phyloP scores from a whole-genome alignment of 768 basidiomycete species.

The Lanmaoa rubissima region DNA sequence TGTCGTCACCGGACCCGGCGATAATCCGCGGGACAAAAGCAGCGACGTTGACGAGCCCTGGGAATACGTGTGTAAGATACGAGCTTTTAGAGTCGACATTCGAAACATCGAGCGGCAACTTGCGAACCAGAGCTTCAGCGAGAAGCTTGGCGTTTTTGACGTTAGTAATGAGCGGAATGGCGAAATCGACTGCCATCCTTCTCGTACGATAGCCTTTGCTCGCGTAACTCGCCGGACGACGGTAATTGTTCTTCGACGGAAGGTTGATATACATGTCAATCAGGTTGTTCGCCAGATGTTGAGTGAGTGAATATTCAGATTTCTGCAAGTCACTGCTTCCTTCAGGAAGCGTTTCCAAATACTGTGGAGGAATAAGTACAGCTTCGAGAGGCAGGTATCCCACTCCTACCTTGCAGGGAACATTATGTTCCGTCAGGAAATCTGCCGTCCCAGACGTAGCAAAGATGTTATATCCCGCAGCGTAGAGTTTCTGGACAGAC shows the following conservation, averaged over 20 bases:
- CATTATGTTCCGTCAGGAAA: constrained; percentile 94
- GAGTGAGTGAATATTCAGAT: constrained; percentile 95
- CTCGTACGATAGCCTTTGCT: constrained; percentile 97
- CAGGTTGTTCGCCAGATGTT: constrained; percentile 93
- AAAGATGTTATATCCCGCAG: constrained; percentile 93
- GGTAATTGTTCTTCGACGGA: constrained; percentile 96
- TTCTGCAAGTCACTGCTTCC: constrained; percentile 78
- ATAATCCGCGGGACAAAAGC: constrained; percentile 79
- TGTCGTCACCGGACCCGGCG: constrained; percentile 43
- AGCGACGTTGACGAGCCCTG: constrained; percentile 86
- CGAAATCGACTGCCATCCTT: constrained; percentile 98
- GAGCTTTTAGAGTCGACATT: constrained; percentile 93
- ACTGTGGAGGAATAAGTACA: constrained; percentile 44
- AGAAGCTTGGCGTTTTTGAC: constrained; percentile 98
- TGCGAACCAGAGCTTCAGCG: constrained; percentile 88
- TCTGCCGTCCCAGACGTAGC: constrained; percentile 97
- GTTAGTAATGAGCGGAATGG: constrained; percentile 95
- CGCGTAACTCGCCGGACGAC: constrained; percentile 94
- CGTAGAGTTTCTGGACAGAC: constrained; percentile 91
- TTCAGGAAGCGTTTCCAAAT: constrained; percentile 84
- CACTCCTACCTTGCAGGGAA: constrained; percentile 82
- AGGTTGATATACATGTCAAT: constrained; percentile 99
- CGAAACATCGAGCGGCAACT: constrained; percentile 87
- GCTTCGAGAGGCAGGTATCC: neutral
- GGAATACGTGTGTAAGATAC: constrained; percentile 85